Evolutionary conservation across 2,329 filamentous ascomycete species (phyloP).

Genomic region (Fusarium sp.): DNA sequence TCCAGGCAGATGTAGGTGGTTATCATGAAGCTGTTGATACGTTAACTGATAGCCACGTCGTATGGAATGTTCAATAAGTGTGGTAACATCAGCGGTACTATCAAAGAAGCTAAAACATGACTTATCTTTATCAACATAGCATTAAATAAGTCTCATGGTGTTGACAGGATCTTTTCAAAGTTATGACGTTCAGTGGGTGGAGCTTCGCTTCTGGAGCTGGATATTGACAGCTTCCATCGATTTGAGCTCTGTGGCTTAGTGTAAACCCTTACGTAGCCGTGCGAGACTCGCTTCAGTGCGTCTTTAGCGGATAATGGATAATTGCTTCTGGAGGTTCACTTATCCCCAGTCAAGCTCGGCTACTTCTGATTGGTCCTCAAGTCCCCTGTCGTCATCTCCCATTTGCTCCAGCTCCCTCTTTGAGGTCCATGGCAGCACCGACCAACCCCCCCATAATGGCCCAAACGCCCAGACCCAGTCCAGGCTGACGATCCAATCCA

Average conservation of each 20-base stretch:
- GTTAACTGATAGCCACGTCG: background rate
- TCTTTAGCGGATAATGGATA: slow-evolving; percentile 38
- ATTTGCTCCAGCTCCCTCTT: slow-evolving; percentile 35
- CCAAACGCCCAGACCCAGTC: slow-evolving; percentile 23
- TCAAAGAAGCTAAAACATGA: background rate
- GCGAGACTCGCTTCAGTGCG: slow-evolving; percentile 23
- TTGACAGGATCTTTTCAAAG: background rate
- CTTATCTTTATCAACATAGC: background rate
- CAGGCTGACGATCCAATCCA: slow-evolving; percentile 44
- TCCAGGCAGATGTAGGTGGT: background rate
- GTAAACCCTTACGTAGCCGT: slow-evolving; percentile 34
- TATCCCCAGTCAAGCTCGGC: slow-evolving; percentile 25
- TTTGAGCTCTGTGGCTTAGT: slow-evolving; percentile 29
- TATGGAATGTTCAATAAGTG: background rate
- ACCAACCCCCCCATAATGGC: slow-evolving; percentile 44
- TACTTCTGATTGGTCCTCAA: slow-evolving; percentile 42
- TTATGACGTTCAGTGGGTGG: slow-evolving; percentile 33
- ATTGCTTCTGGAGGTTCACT: slow-evolving; percentile 34
- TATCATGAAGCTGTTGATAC: background rate
- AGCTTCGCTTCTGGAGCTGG: slow-evolving; percentile 15
- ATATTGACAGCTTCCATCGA: slow-evolving; percentile 26
- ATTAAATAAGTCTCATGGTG: background rate
- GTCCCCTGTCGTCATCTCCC: slow-evolving; percentile 23
- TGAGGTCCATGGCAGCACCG: slow-evolving; percentile 42
- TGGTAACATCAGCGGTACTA: background rate